phyloP scores from a whole-genome alignment of 2,329 filamentous ascomycete genomes.

The Sporothrix schenckii region DNA sequence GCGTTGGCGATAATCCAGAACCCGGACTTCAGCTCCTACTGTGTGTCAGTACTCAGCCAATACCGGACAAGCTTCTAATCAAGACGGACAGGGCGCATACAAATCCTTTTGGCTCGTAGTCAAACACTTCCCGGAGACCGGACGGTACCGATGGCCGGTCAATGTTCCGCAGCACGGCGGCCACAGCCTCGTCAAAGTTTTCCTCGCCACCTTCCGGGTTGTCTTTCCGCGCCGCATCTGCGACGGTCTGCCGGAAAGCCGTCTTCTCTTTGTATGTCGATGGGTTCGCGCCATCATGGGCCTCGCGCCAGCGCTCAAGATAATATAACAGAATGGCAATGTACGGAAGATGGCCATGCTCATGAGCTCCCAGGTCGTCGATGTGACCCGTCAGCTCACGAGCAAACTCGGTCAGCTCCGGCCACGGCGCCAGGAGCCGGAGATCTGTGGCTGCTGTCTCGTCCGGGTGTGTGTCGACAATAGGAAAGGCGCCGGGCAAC shows the following conservation, averaged over 20 bases:
- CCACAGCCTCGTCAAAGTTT: constrained; percentile 91
- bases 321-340: constrained; percentile 81
- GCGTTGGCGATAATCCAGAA: constrained; percentile 92
- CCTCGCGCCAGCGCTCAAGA: constrained; percentile 75
- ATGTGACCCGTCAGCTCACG: constrained; percentile 68
- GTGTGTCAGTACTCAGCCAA: background rate
- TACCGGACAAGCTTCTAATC: background rate
- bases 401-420: constrained; percentile 71
- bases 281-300: constrained; percentile 69
- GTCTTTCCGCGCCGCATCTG: constrained; percentile 66
- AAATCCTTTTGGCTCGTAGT: constrained; percentile 51
- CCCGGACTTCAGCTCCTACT: constrained; percentile 47
- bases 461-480: constrained; percentile 95
- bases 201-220: constrained; percentile 88
- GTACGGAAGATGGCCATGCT: constrained; percentile 91
- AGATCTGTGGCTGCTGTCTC: constrained; percentile 82
- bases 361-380: constrained; percentile 70
- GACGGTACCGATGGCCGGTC: constrained; percentile 68
- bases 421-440: constrained; percentile 82
- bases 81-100: constrained; percentile 13
- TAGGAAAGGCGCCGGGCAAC: constrained; percentile 78
- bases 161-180: constrained; percentile 85
- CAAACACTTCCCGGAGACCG: constrained; percentile 76
- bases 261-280: constrained; percentile 81
- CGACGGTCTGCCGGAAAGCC: constrained; percentile 73